Base-by-base conservation (phyloP, 306 rosid genomes). In the Oemleria cerasiformis region DNA sequence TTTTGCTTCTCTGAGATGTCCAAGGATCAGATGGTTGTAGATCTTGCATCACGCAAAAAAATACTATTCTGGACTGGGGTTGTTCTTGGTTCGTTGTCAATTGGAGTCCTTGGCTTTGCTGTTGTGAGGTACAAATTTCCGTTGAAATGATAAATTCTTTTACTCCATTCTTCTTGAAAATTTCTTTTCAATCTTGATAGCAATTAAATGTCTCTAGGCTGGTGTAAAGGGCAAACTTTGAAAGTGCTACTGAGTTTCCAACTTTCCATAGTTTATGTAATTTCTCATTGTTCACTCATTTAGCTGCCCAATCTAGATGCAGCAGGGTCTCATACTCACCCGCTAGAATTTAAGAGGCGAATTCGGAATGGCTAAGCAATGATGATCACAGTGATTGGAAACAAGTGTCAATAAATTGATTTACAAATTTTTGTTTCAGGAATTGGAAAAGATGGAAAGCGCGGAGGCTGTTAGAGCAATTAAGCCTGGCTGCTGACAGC, bases 21-120 rank as follows among this genome's bases (percentile, higher is more conserved):
- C n/a, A n/a, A 93, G 98, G 82, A 93, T 73, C 89, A 87, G 85
- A 90, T 93, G 92, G 81, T 93, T 75, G 53, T 60, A 51, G 88
- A 88, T 71, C 89, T 90, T 63, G 78, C 89, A 71, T 73, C 73
- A 67, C 79, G 65, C 80, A 71, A 84, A 2, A 90, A 78, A 71
- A 4, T 79, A 65, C 80, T 88, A 65, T 81, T 90, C 75, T 85
- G 92, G 88, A 65, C 86, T 75, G 84, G 98, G 66, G 12, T 87
- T 62, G 48, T 81, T 63, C 86, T 90, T 9, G 87, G 96, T 81
- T 84, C 96, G 8, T 20, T 92, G 45, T 88, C 98, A 36, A 45
- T 88, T 80, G 96, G 90, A 58, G 54, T 92, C 79, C 92, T 92
- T 54, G 86, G 98, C 81, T 92, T 78, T 61, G 85, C 98, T 43